Percentiles rank a stretch among this genome's conserved stretches.
phyloP scores from a whole-genome alignment of 1,139 yeast species.

The Kodamaea alishanica region DNA sequence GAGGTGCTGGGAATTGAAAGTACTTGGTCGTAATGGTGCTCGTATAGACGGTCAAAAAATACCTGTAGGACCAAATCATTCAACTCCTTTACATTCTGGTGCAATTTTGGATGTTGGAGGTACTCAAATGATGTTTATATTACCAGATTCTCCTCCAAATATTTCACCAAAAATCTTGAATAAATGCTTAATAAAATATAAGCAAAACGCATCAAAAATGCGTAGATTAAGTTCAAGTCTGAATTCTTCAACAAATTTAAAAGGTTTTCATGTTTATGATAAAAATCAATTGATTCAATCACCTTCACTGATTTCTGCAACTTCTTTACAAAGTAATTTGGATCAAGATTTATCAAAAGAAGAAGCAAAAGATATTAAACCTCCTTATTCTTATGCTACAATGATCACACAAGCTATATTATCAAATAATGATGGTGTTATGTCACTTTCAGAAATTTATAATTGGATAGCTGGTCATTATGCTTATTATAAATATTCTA shows the following conservation, averaged over 20 bases:
- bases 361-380: constrained; percentile 88
- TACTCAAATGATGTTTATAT: constrained; percentile 96
- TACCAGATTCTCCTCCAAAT: constrained; percentile 85
- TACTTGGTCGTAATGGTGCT: constrained; percentile 89
- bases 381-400: constrained; percentile 95
- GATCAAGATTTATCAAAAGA: constrained; percentile 81
- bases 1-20: constrained; percentile 81
- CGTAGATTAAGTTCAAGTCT: constrained; percentile 15
- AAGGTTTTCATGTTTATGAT: constrained; percentile 55
- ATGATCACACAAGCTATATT: constrained; percentile 97
- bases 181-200: constrained; percentile 33
- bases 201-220: constrained; percentile 17
- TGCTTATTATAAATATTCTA: constrained; percentile 86
- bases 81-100: constrained; percentile 71
- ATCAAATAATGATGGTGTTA: constrained; percentile 80
- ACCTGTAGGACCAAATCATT: constrained; percentile 39
- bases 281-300: constrained; percentile 38
- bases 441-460: constrained; percentile 88
- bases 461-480: constrained; percentile 85
- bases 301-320: constrained; percentile 40
- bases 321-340: constrained; percentile 43
- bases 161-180: constrained; percentile 52
- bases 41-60: constrained; percentile 73
- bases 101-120: constrained; percentile 92
- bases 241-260: constrained; percentile 14